Evolutionary conservation across 345 rosid species (phyloP), one percentile per base, ranked within the genome.

Genomic region (Erodium maritimum): DNA sequence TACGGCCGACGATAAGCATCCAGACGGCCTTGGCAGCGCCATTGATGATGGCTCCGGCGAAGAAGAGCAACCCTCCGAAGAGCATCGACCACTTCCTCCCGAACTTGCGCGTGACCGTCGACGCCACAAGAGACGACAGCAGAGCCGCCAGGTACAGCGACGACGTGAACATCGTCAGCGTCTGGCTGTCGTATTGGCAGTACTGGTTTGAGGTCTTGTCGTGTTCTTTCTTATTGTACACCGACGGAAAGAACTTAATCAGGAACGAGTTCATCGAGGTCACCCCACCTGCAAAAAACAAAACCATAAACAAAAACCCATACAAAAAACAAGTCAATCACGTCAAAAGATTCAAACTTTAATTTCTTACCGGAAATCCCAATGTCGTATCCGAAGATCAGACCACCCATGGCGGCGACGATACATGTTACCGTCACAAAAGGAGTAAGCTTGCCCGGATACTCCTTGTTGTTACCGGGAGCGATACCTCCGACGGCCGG

Each of bases 371-470:
- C 96, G 4, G 97, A 91, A 50, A 91, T 91, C 17, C 97, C 97
- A 17, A 91, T 86, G 69, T 91, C 97, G 42, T 91, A 91, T 16
- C 97, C 97, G 23, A 91, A 91, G 72, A 91, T 91, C 71, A 91
- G 79, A 65, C 97, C 97, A 0, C 97, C 97, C 97, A 86, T 91
- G 74, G 87, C 91, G 14, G 95, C 97, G 17, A 91, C 88, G 19
- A 91, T 72, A 59, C 96, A 91, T 23, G 97, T 88, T 48, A 88
- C 75, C 9, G 68, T 69, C 52, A 91, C 97, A 59, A 61, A 91
- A 2, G 69, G 76, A 19, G 97, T 91, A 6, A 91, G 90, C 2
- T 82, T 88, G 9, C 97, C 97, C 22, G 95, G 93, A 63, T 91
- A 91, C 62, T 69, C 87, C 75, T 20, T 77, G 23, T 77, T 77